phyloP scores from a whole-genome alignment of 2,329 filamentous ascomycete genomes.

The Anthostomella pinea region DNA sequence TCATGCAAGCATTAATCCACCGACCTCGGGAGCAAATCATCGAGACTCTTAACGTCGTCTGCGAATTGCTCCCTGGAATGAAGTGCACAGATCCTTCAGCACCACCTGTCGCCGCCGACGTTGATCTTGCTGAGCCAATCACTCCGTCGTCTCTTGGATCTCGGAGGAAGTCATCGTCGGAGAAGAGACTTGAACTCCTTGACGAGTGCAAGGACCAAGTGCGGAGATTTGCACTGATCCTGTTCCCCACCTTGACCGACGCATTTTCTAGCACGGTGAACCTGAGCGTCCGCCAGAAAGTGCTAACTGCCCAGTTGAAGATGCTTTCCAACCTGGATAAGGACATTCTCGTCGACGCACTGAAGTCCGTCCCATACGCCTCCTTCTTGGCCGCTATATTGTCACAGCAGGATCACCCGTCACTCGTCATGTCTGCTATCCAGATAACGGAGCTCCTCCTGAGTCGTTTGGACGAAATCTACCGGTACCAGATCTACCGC shows the following conservation, averaged over 20 bases:
- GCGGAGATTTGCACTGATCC: conserved; percentile 85
- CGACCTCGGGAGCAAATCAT: conserved; percentile 93
- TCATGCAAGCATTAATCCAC: conserved; percentile 98
- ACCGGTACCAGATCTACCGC: conserved; percentile 93
- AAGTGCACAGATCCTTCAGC: conserved; percentile 51
- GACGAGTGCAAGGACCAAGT: conserved; percentile 82
- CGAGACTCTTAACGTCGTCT: conserved; percentile 95
- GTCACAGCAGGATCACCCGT: conserved; percentile 89
- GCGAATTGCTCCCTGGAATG: conserved; percentile 81
- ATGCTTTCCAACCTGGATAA: conserved; percentile 96
- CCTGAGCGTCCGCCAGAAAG: conserved; percentile 88
- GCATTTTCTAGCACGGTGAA: conserved; percentile 98
- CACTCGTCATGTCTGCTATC: conserved; percentile 80
- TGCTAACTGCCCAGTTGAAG: conserved; percentile 91
- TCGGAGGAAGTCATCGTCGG: conserved; percentile 60
- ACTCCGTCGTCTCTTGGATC: conserved; percentile 40
- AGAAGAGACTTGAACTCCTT: conserved; percentile 78
- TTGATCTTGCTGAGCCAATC: conserved; percentile 39
- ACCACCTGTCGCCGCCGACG: conserved; percentile 24
- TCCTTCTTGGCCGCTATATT: conserved; percentile 94
- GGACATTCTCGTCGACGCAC: conserved; percentile 76
- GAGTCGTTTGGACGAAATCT: conserved; percentile 79
- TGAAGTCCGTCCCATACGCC: conserved; percentile 87
- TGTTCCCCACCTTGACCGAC: conserved; percentile 92
- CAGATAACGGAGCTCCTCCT: conserved; percentile 88